Evolutionary conservation across 805 yeast genomes (phyloP).

Genomic region (Cyberlindnera suaveolens): DNA sequence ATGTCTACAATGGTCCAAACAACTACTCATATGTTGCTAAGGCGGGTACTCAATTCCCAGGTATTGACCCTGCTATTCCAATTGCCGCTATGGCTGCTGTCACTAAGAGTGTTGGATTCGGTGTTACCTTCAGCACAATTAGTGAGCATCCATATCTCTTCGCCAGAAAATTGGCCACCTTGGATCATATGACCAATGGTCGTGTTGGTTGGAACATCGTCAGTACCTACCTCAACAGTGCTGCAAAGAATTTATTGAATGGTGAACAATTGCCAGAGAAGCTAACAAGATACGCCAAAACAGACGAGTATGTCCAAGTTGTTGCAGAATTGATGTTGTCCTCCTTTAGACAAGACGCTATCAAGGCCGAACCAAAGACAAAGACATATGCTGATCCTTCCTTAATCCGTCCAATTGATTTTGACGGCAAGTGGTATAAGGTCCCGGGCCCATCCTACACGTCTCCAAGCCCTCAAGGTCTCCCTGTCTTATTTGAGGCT

Average conservation of each 20-base stretch:
- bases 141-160: slow-evolving; percentile 35
- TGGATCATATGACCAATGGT: slow-evolving; percentile 36
- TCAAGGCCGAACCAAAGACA: slow-evolving; percentile 11
- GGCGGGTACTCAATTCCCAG: slow-evolving; percentile 30
- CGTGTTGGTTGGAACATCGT: slow-evolving; percentile 41
- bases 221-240: slow-evolving; percentile 32
- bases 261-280: slow-evolving; percentile 30
- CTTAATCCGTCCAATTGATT: slow-evolving; percentile 31
- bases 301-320: slow-evolving; percentile 34
- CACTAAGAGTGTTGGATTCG: slow-evolving; percentile 32
- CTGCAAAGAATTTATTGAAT: slow-evolving; percentile 30
- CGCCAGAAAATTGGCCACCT: slow-evolving; percentile 32
- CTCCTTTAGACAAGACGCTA: slow-evolving; percentile 32
- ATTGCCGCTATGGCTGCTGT: slow-evolving; percentile 37
- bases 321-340: slow-evolving; percentile 30
- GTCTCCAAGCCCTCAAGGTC: slow-evolving; percentile 37
- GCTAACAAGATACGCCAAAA: slow-evolving; percentile 30
- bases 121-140: slow-evolving; percentile 34
- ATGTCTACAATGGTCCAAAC: slow-evolving; percentile 29
- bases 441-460: slow-evolving; percentile 37
- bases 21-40: slow-evolving; percentile 12
- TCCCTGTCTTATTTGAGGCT: slow-evolving; percentile 40
- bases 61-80: slow-evolving; percentile 32
- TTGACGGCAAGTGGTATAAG: slow-evolving; percentile 32
- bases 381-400: slow-evolving; percentile 30